Evolutionary conservation across 345 rosid genomes (phyloP).

Genomic region (Eucalyptus polyanthemos): DNA sequence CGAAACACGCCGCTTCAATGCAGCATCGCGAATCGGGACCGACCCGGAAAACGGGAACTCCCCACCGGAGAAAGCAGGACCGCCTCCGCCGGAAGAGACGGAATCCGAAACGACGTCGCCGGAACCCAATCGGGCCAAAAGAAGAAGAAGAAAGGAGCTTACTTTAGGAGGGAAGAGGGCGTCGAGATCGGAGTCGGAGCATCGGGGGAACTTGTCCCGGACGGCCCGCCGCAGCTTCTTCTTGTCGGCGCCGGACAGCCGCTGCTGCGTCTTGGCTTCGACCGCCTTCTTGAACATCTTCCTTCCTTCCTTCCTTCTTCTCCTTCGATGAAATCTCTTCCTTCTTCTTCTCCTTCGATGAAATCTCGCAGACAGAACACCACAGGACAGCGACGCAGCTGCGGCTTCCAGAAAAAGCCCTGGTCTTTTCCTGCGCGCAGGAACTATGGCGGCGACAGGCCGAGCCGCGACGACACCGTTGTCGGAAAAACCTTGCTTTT

Average conservation of each 20-base stretch:
- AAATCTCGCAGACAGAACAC: background rate
- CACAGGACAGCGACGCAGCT: background rate
- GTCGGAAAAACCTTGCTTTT: background rate
- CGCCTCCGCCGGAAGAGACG: background rate
- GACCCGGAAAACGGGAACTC: background rate
- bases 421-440: background rate
- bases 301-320: background rate
- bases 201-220: conserved; percentile 48
- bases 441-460: background rate
- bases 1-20: background rate
- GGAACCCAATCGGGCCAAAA: background rate
- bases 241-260: conserved; percentile 92
- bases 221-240: conserved; percentile 75
- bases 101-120: background rate
- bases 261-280: conserved; percentile 83
- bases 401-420: background rate
- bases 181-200: conserved; percentile 70
- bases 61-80: background rate
- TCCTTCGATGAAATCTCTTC: background rate
- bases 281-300: conserved; percentile 89
- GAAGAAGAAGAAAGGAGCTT: background rate
- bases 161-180: conserved; percentile 80
- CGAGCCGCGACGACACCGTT: background rate
- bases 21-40: background rate
- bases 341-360: background rate